Percentiles rank a stretch among this genome's conserved stretches.
Evolutionary conservation across 2,329 filamentous ascomycete genomes (phyloP).

Genomic region (Phialocephala subalpina): DNA sequence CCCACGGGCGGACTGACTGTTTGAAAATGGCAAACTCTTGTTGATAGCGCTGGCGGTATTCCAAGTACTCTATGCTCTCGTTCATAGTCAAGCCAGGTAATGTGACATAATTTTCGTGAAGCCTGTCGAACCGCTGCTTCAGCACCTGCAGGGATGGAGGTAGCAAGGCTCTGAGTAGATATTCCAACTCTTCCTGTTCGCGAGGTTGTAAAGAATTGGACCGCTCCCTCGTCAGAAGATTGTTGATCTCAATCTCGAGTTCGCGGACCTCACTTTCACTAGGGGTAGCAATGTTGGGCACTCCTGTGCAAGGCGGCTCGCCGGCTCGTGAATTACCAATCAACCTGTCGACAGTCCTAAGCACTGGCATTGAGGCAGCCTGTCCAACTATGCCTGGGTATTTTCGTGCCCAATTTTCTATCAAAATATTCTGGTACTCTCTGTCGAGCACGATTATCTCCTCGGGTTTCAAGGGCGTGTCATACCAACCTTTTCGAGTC

Average conservation of each 20-base stretch:
- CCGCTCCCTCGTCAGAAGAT: constrained; percentile 16
- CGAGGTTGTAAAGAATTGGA: not conserved
- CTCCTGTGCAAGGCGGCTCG: not conserved
- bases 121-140: constrained; percentile 7
- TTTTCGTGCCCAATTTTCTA: not conserved
- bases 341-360: not conserved
- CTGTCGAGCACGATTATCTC: not conserved
- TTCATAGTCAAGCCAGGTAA: not conserved
- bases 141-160: not conserved
- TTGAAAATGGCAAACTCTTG: constrained; percentile 12
- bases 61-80: not conserved
- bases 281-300: constrained; percentile 7
- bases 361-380: not conserved
- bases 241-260: constrained; percentile 30
- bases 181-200: constrained; percentile 14
- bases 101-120: not conserved
- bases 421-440: not conserved
- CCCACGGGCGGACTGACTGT: not conserved
- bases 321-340: not conserved
- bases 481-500: not conserved
- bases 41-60: not conserved
- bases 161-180: constrained; percentile 19
- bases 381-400: not conserved
- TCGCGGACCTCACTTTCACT: constrained; percentile 17
- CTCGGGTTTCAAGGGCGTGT: not conserved